Evolutionary conservation across 805 yeast genomes (phyloP).

Genomic region (Candida nitratophila): DNA sequence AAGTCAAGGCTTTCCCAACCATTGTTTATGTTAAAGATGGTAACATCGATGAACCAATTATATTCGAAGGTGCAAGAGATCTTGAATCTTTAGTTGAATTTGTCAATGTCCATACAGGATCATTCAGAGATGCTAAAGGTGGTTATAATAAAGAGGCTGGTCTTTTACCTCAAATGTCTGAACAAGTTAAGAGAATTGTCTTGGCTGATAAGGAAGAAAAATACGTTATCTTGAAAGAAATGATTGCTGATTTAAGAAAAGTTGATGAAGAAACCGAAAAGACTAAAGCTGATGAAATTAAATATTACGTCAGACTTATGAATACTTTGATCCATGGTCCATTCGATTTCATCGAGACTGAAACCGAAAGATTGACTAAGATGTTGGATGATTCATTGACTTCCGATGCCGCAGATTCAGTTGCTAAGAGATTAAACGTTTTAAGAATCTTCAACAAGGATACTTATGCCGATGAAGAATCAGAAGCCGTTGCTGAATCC

Average conservation of each 20-base stretch:
- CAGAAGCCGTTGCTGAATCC: not conserved
- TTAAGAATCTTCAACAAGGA: constrained; percentile 25
- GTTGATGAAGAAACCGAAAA: constrained; percentile 18
- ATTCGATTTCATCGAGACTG: constrained; percentile 34
- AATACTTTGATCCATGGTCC: constrained; percentile 39
- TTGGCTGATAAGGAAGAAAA: constrained; percentile 22
- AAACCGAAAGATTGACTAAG: constrained; percentile 36
- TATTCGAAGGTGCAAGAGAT: constrained; percentile 37
- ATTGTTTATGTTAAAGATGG: constrained; percentile 39
- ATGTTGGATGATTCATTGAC: constrained; percentile 34
- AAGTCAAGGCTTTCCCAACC: constrained; percentile 45
- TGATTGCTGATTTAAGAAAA: constrained; percentile 30
- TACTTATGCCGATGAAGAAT: not conserved
- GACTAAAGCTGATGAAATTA: constrained; percentile 13
- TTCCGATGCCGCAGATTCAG: constrained; percentile 39
- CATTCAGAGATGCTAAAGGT: constrained; percentile 36
- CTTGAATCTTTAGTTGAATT: constrained; percentile 42
- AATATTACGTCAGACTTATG: constrained; percentile 43
- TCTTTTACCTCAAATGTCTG: constrained; percentile 26
- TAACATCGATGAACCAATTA: constrained; percentile 27
- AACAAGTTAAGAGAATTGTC: constrained; percentile 22
- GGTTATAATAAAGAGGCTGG: constrained; percentile 33
- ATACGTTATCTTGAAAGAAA: constrained; percentile 20
- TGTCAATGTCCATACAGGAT: constrained; percentile 34
- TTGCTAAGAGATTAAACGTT: constrained; percentile 45